Base-by-base conservation (phyloP, 805 yeast genomes). In the Diddensiella caesifluorescens region DNA sequence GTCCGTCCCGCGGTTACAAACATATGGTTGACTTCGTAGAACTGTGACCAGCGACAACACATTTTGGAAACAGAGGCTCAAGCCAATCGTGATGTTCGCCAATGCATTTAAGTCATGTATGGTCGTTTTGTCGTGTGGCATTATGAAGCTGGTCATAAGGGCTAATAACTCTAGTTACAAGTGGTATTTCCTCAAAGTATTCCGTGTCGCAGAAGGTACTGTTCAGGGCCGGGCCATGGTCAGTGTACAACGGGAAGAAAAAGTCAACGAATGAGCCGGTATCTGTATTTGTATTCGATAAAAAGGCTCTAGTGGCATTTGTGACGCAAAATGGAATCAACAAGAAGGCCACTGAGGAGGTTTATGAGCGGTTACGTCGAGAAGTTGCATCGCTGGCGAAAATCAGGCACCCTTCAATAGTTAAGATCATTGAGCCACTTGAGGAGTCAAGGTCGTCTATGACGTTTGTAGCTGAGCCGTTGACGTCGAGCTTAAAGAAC, bases 231-330 rank as follows among this genome's bases (percentile, higher is more conserved):
- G 94, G 84, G 18, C 83, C 89, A 15, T 89, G 97, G 97, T 62
- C 79, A 4, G 77, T 89, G 0, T 84, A 76, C 55, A 87, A 90
- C 1, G 97, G 90, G n/a, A 83, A 81, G 49, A 81, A 80, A 43
- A 75, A 77, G 50, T 65, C 73, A 9, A 30, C 27, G n/a, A 52
- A 55, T 7, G 54, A 50, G 15, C 57, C 55, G 10, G 95, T 79
- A 1, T 83, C 95, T 2, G 94, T 90, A 7, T 88, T 92, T 64
- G 79, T 83, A 22, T 84, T 88, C 55, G 95, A 83, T 60, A 89
- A 88, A 65, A 76, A 79, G 56, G 79, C 76, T 42, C 77, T 84
- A 49, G 89, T 84, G 50, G 60, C 72, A 4, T 65, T 66, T 42
- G 59, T 88, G 20, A 49, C 64, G 10, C 65, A 75, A 42, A 65